Evolutionary conservation across 148 eudicot species (phyloP).

Genomic region (Pouteria glomerata): DNA sequence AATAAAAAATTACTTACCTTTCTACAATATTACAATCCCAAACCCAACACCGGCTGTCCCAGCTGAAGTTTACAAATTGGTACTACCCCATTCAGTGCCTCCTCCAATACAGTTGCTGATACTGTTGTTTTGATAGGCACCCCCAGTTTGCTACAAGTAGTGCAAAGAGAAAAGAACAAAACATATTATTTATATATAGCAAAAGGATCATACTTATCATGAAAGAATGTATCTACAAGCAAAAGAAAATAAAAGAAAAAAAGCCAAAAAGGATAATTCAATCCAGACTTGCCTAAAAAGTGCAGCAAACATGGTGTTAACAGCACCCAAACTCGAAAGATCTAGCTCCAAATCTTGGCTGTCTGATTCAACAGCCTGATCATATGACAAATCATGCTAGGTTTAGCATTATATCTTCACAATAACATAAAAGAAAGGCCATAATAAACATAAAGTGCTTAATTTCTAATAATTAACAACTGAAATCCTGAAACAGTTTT

Average conservation of each 20-base stretch:
- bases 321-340: constrained; percentile 97
- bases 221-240: not conserved
- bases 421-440: not conserved
- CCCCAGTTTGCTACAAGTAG: constrained; percentile 72
- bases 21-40: too few relatives aligned
- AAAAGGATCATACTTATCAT: not conserved
- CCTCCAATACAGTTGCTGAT: constrained; percentile 91
- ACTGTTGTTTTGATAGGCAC: constrained; percentile 96
- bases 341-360: constrained; percentile 91
- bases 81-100: constrained; percentile 81
- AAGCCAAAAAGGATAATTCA: not conserved
- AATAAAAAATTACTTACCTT: constrained; percentile 45
- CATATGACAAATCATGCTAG: constrained; percentile 7
- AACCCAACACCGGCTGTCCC: constrained; percentile 67
- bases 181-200: constrained; percentile 7
- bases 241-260: not conserved
- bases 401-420: constrained; percentile 7
- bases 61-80: constrained; percentile 55
- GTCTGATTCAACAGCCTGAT: constrained; percentile 89
- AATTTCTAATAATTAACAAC: not conserved
- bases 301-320: constrained; percentile 94
- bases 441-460: not conserved
- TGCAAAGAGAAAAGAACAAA: not conserved
- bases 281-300: constrained; percentile 57
- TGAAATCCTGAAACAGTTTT: not conserved